Base-by-base conservation (phyloP, 768 basidiomycete genomes). In the Mycena indigotica region DNA sequence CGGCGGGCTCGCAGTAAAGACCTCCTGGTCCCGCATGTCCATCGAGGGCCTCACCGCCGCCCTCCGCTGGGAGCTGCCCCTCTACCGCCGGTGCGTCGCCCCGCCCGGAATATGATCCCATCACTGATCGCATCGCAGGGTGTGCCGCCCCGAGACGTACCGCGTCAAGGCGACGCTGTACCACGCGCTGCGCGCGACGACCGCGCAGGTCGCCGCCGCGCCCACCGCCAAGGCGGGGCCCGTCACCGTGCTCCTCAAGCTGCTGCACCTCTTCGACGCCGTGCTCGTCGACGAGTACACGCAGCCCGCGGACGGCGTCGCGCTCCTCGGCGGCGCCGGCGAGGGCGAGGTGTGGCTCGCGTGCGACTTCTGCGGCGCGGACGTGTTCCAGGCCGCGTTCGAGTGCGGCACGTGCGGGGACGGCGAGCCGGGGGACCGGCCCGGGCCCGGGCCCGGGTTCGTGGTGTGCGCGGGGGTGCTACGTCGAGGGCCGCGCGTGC, bases 21-120 rank as follows among this genome's bases (percentile, higher is more conserved):
- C 86, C 3, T 88, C 89, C 1, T 94, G 92, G 92, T 93, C 91
- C 1, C 78, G 92, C 45, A 93, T 94, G 90, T 87, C 89, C 5
- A 65, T 88, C 25, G 68, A 73, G 46, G 87, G 89, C 3, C 68
- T 91, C 15, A 68, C 70, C 38, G 74, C 77, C 0, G 88, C 91
- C 2, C 75, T 88, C 28, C 80, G 84, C 64, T 81, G 88, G 41
- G 92, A 94, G 61, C 76, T 94, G 29, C 89, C 89, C 0, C 80
- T 94, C 15, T 94, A 93, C 69, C 83, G 84, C 68, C 80, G 92
- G 92, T 91, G 8, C 41, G n/a, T n/a, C n/a, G n/a, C n/a, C n/a
- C n/a, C n/a, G n/a, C n/a, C n/a, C n/a, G n/a, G n/a, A n/a, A n/a
- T n/a, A n/a, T n/a, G n/a, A n/a, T n/a, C n/a, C n/a, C n/a, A n/a